These are phyloP conservation scores for Lepidium didymum DNA, from an alignment of 345 rosid species.

Conservation along the genomic window DNA sequence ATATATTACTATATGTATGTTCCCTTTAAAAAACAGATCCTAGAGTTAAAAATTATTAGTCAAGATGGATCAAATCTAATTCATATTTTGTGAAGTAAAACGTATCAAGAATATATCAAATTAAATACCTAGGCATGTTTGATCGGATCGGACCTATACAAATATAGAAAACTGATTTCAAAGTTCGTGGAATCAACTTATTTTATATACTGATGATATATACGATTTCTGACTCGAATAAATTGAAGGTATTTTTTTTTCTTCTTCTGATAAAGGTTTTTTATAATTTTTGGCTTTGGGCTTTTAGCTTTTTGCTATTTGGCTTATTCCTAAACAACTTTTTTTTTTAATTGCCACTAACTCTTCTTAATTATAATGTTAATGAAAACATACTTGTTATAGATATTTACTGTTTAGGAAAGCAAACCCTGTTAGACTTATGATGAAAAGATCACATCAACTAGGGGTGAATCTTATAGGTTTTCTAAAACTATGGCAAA, in stretches of 20 bases:
- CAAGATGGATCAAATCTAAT: not conserved
- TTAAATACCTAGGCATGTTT: conserved; percentile 1
- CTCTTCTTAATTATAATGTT: not conserved
- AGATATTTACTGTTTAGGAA: not conserved
- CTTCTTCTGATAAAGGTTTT: not conserved
- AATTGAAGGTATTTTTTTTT: not conserved
- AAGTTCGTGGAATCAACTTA: conserved; percentile 14
- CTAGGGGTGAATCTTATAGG: no score
- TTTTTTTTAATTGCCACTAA: conserved; percentile 5
- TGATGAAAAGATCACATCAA: not conserved
- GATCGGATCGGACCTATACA: not conserved
- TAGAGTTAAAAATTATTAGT: not conserved
- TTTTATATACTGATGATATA: not conserved
- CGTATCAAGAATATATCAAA: not conserved
- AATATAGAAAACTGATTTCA: conserved; percentile 1
- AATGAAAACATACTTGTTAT: not conserved
- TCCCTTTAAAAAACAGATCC: not conserved
- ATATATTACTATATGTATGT: not conserved
- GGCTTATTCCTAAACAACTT: not conserved
- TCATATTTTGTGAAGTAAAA: not conserved
- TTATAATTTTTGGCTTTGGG: conserved; percentile 8
- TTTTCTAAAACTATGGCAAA: no score
- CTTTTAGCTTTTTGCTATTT: conserved; percentile 4
- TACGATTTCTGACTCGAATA: conserved; percentile 6
- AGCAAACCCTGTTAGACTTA: not conserved